A percentile compares a stretch with the other conserved stretches of the same genome.
These are phyloP conservation scores for Rhizophagus sp. DNA, from an alignment of 192 early-diverging fungal species.

Conservation along the genomic window DNA sequence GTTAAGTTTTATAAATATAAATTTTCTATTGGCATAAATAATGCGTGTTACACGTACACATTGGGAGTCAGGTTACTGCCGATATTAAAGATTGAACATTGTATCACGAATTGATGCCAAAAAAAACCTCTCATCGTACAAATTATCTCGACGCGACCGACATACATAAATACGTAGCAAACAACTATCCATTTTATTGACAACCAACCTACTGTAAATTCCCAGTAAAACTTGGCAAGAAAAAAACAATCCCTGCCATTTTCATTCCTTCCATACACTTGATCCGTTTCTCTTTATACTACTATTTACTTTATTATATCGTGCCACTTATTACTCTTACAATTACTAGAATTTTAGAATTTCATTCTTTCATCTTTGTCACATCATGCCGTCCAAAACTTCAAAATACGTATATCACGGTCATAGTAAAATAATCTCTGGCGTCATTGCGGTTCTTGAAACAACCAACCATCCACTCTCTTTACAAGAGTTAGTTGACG, in stretches of 20 bases:
- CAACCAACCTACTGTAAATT: not conserved
- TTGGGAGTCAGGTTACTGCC: not conserved
- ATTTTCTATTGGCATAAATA: not conserved
- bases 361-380: conserved; percentile 13
- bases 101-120: not conserved
- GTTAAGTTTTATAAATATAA: not conserved
- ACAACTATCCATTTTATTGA: not conserved
- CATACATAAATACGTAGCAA: conserved; percentile 9
- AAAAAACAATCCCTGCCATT: not conserved
- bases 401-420: conserved; percentile 31
- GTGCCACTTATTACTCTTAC: not conserved
- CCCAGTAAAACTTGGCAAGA: not conserved
- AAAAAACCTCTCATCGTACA: conserved; percentile 1
- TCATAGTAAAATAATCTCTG: conserved; percentile 30
- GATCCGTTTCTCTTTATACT: not conserved
- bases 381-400: conserved; percentile 28
- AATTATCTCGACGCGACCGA: conserved; percentile 16
- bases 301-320: not conserved
- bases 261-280: conserved; percentile 22
- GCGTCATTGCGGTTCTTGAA: conserved; percentile 30
- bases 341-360: conserved; percentile 8
- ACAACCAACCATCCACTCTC: conserved; percentile 23
- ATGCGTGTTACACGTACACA: not conserved
- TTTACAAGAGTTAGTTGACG: conserved; percentile 30
- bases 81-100: not conserved